These are phyloP conservation scores for Suhomyces kilbournensis DNA, from an alignment of 805 yeast species.

Conservation along the genomic window DNA sequence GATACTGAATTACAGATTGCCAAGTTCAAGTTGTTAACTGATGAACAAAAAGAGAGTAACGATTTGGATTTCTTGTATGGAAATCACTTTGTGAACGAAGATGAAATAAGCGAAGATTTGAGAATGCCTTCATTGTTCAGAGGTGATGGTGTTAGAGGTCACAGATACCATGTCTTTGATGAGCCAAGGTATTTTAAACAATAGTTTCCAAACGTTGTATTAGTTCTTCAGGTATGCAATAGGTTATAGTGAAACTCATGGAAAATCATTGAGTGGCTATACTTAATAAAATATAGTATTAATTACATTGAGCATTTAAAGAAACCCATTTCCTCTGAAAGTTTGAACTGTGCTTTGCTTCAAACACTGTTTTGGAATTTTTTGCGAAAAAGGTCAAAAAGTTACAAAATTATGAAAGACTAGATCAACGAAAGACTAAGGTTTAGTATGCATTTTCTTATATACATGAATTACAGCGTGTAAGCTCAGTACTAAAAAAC, in stretches of 20 bases:
- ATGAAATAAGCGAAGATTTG: slow-evolving; percentile 54
- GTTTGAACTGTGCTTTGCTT: background rate
- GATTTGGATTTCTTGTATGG: slow-evolving; percentile 47
- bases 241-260: background rate
- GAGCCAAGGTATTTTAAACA: slow-evolving; percentile 79
- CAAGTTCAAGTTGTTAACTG: slow-evolving; percentile 65
- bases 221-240: background rate
- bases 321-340: too few species aligned
- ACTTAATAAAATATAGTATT: background rate
- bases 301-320: background rate
- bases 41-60: slow-evolving; percentile 29
- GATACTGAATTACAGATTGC: slow-evolving; percentile 97
- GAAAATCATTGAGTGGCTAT: background rate
- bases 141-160: slow-evolving; percentile 94
- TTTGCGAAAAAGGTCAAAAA: background rate
- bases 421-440: too few species aligned
- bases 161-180: slow-evolving; percentile 89
- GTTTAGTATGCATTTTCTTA: background rate
- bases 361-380: background rate
- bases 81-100: slow-evolving; percentile 55
- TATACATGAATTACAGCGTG: background rate
- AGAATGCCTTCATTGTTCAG: slow-evolving; percentile 76
- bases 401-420: background rate
- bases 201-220: background rate
- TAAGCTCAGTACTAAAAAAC: background rate